These are phyloP conservation scores for Trichoderma simmonsii DNA, from an alignment of 2,329 filamentous ascomycete genomes.

Conservation along the genomic window DNA sequence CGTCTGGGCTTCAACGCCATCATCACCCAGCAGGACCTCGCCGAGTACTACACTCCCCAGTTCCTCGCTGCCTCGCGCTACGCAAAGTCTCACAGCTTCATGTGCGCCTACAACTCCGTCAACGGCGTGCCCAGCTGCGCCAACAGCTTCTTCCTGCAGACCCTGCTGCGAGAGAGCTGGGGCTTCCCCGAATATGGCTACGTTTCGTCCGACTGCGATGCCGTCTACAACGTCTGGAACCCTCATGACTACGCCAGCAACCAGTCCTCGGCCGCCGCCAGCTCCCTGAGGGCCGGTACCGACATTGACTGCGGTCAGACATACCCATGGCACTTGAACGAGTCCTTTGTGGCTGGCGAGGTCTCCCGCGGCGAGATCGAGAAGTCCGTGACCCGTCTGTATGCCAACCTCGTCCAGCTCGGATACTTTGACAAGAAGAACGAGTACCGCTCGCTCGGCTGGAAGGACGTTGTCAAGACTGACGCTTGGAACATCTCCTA, in stretches of 20 bases:
- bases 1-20: constrained; percentile 54
- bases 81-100: constrained; percentile 60
- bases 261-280: constrained; percentile 33
- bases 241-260: constrained; percentile 37
- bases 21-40: constrained; percentile 58
- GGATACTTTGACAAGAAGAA: constrained; percentile 17
- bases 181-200: constrained; percentile 59
- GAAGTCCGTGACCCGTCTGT: constrained; percentile 11
- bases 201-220: constrained; percentile 63
- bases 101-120: constrained; percentile 61
- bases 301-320: constrained; percentile 26
- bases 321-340: constrained; percentile 16
- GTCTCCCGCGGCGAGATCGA: constrained; percentile 19
- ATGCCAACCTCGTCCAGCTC: constrained; percentile 15
- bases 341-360: constrained; percentile 10
- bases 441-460: constrained; percentile 37
- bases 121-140: constrained; percentile 64
- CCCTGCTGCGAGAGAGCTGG: constrained; percentile 62
- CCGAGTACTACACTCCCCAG: constrained; percentile 64
- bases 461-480: constrained; percentile 45
- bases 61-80: constrained; percentile 40
- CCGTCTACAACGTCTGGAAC: constrained; percentile 55
- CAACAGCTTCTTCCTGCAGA: constrained; percentile 58
- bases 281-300: constrained; percentile 33
- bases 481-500: constrained; percentile 7